Base-by-base conservation (phyloP, 73 alveolate genomes). In the Uronychia setigera region DNA sequence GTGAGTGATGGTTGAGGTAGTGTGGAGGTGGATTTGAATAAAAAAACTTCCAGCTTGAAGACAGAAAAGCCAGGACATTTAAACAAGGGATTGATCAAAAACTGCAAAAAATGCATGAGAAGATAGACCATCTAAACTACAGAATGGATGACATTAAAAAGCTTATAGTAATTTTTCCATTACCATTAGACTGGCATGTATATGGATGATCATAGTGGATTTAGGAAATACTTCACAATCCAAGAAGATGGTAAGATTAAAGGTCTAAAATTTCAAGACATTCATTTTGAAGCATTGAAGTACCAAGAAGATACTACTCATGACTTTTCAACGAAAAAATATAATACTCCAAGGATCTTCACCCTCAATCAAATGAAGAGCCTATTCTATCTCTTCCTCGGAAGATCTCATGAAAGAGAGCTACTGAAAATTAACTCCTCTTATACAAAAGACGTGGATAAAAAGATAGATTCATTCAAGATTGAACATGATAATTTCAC, bases 41-140 rank as follows among this genome's bases (percentile, higher is more conserved):
- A n/a, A n/a, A n/a, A n/a, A n/a, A n/a, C n/a, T n/a, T n/a, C 67
- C 19, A 46, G 67, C 67, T 46, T 46, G 67, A 46, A 46, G 67
- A 46, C 67, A 46, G 67, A 19, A 46, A 46, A 19, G n/a, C 5
- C 5, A 46, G 67, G 67, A 19, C 5, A 19, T 46, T 46, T 19
- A 46, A 46, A 19, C 5, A 46, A 46, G n/a, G 19, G 5, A 5
- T 11, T 5, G 67, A 46, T 11, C 5, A 46, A 11, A 5, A 11
- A 46, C 67, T 46, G 5, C n/a, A 5, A 46, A 46, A 46, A 19
- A 11, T 46, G 5, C 67, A 46, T 11, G 67, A 46, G 19, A 46
- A 46, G 19, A 46, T 46, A 5, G 67, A 46, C 67, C 67, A 46
- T 46, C 67, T 46, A 11, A 46, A 46, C 19, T 46, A 46, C 67